Percentiles rank a stretch among this genome's conserved stretches.
Conservation (phyloP, 2,329 filamentous ascomycete species). For the Huntiella bhutanensis region DNA sequence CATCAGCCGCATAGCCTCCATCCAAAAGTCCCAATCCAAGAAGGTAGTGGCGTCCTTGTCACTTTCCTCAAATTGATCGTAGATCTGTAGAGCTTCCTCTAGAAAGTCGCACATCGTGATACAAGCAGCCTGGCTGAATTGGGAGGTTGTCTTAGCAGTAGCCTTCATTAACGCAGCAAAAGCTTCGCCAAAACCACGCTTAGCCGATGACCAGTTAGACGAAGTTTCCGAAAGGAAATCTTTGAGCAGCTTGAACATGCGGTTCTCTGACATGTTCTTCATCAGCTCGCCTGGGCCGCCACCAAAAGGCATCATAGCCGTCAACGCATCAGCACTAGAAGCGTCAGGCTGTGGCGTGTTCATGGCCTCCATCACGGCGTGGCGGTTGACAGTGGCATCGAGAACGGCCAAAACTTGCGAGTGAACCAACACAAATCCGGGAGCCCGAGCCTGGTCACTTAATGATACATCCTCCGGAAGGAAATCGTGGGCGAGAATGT, state of each 20-base stretch:
- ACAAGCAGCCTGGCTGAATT: slow-evolving; percentile 67
- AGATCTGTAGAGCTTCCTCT: slow-evolving; percentile 57
- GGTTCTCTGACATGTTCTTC: slow-evolving; percentile 74
- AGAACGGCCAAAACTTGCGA: slow-evolving; percentile 63
- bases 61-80: slow-evolving; percentile 27
- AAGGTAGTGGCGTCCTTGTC: slow-evolving; percentile 24
- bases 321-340: slow-evolving; percentile 44
- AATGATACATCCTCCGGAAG: slow-evolving; percentile 36
- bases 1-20: slow-evolving; percentile 61
- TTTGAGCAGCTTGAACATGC: slow-evolving; percentile 61
- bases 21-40: slow-evolving; percentile 71
- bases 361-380: slow-evolving; percentile 33
- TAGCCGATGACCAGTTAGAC: slow-evolving; percentile 23
- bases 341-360: slow-evolving; percentile 24
- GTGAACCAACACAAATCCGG: slow-evolving; percentile 63
- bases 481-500: slow-evolving; percentile 59
- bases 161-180: slow-evolving; percentile 58
- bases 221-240: slow-evolving; percentile 47
- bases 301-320: slow-evolving; percentile 33
- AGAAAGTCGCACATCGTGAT: slow-evolving; percentile 84
- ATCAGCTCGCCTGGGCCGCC: slow-evolving; percentile 49
- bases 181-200: slow-evolving; percentile 55
- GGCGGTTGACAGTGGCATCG: slow-evolving; percentile 68
- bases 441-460: slow-evolving; percentile 42
- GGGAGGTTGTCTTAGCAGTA: slow-evolving; percentile 53